These are phyloP conservation scores for Aureobasidium sp. DNA, from an alignment of 2,329 filamentous ascomycete genomes.

Conservation along the genomic window DNA sequence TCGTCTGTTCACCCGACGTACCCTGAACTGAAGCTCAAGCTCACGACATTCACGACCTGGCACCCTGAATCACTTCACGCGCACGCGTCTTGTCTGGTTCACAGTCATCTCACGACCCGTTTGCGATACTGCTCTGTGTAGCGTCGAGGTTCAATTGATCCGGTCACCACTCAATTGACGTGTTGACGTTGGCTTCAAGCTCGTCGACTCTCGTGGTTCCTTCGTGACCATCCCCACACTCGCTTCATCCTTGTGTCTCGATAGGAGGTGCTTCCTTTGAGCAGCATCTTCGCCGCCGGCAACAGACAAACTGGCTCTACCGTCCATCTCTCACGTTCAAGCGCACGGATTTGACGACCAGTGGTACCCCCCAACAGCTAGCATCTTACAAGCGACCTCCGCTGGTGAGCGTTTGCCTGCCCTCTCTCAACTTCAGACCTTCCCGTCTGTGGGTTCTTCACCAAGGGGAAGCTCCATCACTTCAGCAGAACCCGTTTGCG, in stretches of 20 bases:
- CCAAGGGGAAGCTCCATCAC: constrained; percentile 69
- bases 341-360: constrained; percentile 69
- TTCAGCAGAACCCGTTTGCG: constrained; percentile 38
- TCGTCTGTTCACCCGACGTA: constrained; percentile 10
- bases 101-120: constrained; percentile 7
- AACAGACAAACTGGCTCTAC: constrained; percentile 88
- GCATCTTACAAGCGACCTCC: constrained; percentile 46
- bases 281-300: constrained; percentile 16
- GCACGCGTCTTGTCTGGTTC: not conserved
- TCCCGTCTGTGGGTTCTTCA: constrained; percentile 65
- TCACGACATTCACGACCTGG: constrained; percentile 13
- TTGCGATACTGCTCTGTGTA: constrained; percentile 9
- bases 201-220: constrained; percentile 9
- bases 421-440: constrained; percentile 60
- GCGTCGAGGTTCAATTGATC: constrained; percentile 8
- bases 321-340: constrained; percentile 76
- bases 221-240: constrained; percentile 14
- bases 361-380: constrained; percentile 44
- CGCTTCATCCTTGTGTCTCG: constrained; percentile 6
- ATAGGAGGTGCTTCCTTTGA: constrained; percentile 18
- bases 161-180: constrained; percentile 8
- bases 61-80: constrained; percentile 13
- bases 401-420: constrained; percentile 66
- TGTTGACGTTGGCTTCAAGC: constrained; percentile 2
- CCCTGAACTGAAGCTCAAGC: constrained; percentile 2